Evolutionary conservation across 2,329 filamentous ascomycete genomes (phyloP).

Genomic region (Botrytis aclada): DNA sequence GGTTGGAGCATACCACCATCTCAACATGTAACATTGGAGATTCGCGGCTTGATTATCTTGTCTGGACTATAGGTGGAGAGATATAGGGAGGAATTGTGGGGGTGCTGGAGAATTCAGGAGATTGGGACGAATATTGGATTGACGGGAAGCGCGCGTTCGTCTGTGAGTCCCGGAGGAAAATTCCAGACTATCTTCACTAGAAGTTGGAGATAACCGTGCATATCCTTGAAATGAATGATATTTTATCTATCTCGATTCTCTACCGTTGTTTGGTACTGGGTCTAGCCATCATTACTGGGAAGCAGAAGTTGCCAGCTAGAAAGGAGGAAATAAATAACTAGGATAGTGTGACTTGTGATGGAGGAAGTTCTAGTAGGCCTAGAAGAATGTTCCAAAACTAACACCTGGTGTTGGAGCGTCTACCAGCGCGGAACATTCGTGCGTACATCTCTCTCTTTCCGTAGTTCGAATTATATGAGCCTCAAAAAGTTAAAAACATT

Average conservation of each 20-base stretch:
- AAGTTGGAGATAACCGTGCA: background rate
- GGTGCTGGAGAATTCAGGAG: background rate
- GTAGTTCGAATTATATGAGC: background rate
- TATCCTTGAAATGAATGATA: background rate
- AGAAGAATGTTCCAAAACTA: background rate
- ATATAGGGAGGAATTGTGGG: slow-evolving; percentile 8
- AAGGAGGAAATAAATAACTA: background rate
- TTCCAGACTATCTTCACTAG: slow-evolving; percentile 5
- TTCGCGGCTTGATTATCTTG: slow-evolving; percentile 11
- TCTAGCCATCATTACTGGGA: background rate
- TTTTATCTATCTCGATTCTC: background rate
- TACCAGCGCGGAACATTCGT: background rate
- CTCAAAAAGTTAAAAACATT: background rate
- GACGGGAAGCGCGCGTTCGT: slow-evolving; percentile 5
- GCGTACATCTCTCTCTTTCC: background rate
- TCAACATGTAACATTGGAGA: slow-evolving; percentile 16
- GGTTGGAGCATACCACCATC: background rate
- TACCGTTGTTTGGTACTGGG: background rate
- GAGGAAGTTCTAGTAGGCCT: background rate
- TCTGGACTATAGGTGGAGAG: slow-evolving; percentile 3
- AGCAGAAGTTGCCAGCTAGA: background rate
- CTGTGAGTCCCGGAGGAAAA: background rate
- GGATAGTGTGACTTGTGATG: background rate
- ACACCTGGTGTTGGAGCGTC: background rate
- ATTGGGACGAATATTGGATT: background rate